Percentiles rank a stretch among this genome's conserved stretches.
Conservation (phyloP, 768 basidiomycete genomes). For the Kwoniella dejecticola region DNA sequence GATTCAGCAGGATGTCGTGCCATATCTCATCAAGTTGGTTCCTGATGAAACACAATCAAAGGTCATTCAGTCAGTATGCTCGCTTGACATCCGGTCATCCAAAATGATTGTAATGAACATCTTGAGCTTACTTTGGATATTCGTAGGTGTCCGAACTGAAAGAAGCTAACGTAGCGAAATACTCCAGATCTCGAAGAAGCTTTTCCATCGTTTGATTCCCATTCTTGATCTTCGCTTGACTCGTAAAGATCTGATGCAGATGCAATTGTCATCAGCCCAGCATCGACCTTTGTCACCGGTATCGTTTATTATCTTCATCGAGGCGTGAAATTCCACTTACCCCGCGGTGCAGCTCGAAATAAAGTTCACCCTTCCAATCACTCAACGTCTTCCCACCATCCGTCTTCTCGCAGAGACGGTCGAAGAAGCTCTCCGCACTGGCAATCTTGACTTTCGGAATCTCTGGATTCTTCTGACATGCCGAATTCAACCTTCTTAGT, state of each 20-base stretch:
- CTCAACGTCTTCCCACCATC: constrained; percentile 71
- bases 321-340: constrained; percentile 6
- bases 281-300: no score
- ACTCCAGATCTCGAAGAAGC: constrained; percentile 79
- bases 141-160: constrained; percentile 58
- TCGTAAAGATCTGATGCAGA: constrained; percentile 74
- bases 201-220: constrained; percentile 94
- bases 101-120: neutral
- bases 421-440: constrained; percentile 74
- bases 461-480: constrained; percentile 10
- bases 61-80: neutral
- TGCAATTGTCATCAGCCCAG: no score
- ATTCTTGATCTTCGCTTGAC: constrained; percentile 92
- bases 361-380: constrained; percentile 85
- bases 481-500: constrained; percentile 71
- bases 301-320: neutral
- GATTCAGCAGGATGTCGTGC: constrained; percentile 72
- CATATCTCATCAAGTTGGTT: constrained; percentile 72
- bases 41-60: neutral
- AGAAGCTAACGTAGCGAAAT: constrained; percentile 80
- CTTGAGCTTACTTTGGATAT: constrained; percentile 68
- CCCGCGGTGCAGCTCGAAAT: constrained; percentile 70
- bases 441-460: constrained; percentile 73
- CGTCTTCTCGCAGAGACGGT: constrained; percentile 65
- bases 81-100: neutral